Percentiles rank a stretch among this genome's conserved stretches.
Conservation (phyloP, 495 filamentous ascomycete genomes). For the Podospora didyma region DNA sequence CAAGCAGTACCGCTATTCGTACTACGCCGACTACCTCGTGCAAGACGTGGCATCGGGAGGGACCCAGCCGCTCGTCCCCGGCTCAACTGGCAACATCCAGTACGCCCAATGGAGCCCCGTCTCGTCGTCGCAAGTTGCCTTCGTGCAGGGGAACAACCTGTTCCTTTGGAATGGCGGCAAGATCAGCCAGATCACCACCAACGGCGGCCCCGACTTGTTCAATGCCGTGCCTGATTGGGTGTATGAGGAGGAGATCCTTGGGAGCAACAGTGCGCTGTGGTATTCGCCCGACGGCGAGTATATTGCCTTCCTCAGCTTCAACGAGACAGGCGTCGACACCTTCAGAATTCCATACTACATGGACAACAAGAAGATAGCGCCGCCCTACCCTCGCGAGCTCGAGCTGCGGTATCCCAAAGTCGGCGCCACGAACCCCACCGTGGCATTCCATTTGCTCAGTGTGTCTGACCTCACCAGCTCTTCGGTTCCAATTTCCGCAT, state of each 20-base stretch:
- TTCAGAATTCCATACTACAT: slow-evolving; percentile 58
- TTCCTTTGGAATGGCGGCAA: slow-evolving; percentile 47
- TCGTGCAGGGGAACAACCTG: slow-evolving; percentile 53
- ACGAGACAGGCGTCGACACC: slow-evolving; percentile 55
- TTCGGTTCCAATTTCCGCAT: slow-evolving; percentile 39
- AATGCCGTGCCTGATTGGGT: slow-evolving; percentile 61
- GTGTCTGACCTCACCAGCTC: slow-evolving; percentile 30
- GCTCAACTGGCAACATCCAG: slow-evolving; percentile 52
- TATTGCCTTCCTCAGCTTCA: slow-evolving; percentile 53
- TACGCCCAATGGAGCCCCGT: slow-evolving; percentile 47
- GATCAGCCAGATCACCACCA: slow-evolving; percentile 47
- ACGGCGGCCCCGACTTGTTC: slow-evolving; percentile 53
- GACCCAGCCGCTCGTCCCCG: slow-evolving; percentile 39
- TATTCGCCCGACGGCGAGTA: slow-evolving; percentile 55
- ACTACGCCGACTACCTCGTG: slow-evolving; percentile 53
- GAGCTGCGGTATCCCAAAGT: slow-evolving; percentile 56
- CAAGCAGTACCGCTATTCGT: slow-evolving; percentile 55
- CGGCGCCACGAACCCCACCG: slow-evolving; percentile 53
- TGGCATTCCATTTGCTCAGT: slow-evolving; percentile 44
- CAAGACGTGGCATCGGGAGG: slow-evolving; percentile 44
- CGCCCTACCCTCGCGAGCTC: slow-evolving; percentile 48
- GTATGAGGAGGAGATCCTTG: slow-evolving; percentile 59
- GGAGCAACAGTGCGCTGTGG: slow-evolving; percentile 48
- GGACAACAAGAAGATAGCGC: slow-evolving; percentile 40
- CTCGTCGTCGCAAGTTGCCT: slow-evolving; percentile 47